Conservation (phyloP, 169 alveolate genomes). For the Eimeria necatrix region DNA sequence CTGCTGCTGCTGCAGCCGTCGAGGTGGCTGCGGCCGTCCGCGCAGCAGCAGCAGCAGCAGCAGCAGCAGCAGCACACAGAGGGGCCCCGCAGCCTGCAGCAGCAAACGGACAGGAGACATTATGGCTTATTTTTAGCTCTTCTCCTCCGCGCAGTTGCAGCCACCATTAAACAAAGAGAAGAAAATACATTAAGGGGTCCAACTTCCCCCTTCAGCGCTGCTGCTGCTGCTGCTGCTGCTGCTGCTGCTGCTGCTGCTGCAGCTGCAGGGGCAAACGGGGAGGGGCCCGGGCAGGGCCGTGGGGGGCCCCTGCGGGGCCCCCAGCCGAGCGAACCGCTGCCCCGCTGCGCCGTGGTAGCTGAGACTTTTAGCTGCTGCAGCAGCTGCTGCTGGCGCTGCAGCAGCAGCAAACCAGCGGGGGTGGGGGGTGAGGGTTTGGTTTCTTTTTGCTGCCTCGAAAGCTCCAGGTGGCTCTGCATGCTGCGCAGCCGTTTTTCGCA, state of each 20-base stretch:
- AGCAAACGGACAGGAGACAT: neutral
- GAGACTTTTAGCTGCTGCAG: constrained; percentile 31
- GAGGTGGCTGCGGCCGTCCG: constrained; percentile 19
- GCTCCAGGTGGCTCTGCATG: constrained; percentile 55
- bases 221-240: neutral
- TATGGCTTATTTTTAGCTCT: constrained; percentile 30
- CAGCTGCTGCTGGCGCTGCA: constrained; percentile 66
- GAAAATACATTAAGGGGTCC: neutral
- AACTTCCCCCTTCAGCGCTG: neutral
- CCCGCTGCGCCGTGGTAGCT: constrained; percentile 30
- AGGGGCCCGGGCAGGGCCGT: neutral
- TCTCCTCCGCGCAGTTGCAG: constrained; percentile 1
- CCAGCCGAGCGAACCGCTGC: neutral
- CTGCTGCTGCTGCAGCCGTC: constrained; percentile 59
- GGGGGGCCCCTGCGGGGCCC: neutral
- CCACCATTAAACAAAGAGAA: neutral
- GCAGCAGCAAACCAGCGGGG: constrained; percentile 22
- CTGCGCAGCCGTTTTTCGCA: constrained; percentile 51
- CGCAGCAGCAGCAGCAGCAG: neutral
- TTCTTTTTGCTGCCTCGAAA: constrained; percentile 47
- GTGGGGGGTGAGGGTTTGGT: neutral
- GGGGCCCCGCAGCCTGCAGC: constrained; percentile 31
- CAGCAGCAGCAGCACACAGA: neutral
- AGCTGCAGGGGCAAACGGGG: neutral
- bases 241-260: neutral